Percentiles rank a stretch among this genome's conserved stretches.
Conservation (phyloP, 768 basidiomycete genomes). For the Galerina marginata region DNA sequence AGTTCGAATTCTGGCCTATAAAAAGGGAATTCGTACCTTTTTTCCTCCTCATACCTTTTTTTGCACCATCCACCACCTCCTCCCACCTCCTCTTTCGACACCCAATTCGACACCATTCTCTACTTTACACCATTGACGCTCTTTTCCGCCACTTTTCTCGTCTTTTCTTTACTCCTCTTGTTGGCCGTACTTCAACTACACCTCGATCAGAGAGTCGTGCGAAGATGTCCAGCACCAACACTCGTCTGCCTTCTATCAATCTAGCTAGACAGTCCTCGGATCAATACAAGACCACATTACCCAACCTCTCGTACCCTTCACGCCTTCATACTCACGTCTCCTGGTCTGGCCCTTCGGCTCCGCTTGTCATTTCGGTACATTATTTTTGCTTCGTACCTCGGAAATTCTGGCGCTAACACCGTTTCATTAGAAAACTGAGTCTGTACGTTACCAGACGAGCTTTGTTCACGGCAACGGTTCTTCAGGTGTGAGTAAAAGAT, state of each 20-base stretch:
- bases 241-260: conserved; percentile 5
- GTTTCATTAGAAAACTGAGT: neutral
- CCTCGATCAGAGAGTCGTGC: conserved; percentile 3
- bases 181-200: neutral
- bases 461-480: neutral
- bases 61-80: neutral
- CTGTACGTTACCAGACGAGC: neutral
- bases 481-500: neutral
- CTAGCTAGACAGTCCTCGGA: conserved; percentile 6
- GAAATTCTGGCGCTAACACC: neutral
- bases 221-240: conserved; percentile 10
- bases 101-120: conserved; percentile 5
- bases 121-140: conserved; percentile 1
- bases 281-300: conserved; percentile 4
- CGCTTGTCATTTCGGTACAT: conserved; percentile 5
- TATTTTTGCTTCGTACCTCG: neutral
- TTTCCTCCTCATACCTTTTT: neutral
- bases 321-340: conserved; percentile 8
- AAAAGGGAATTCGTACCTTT: conserved; percentile 1
- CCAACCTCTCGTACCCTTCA: conserved; percentile 13
- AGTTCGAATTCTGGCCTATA: conserved; percentile 13
- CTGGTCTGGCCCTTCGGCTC: conserved; percentile 6
- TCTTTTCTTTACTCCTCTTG: conserved; percentile 1
- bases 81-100: neutral
- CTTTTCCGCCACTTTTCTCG: neutral